phyloP scores from a whole-genome alignment of 768 basidiomycete species.

The Mycena alexandri region DNA sequence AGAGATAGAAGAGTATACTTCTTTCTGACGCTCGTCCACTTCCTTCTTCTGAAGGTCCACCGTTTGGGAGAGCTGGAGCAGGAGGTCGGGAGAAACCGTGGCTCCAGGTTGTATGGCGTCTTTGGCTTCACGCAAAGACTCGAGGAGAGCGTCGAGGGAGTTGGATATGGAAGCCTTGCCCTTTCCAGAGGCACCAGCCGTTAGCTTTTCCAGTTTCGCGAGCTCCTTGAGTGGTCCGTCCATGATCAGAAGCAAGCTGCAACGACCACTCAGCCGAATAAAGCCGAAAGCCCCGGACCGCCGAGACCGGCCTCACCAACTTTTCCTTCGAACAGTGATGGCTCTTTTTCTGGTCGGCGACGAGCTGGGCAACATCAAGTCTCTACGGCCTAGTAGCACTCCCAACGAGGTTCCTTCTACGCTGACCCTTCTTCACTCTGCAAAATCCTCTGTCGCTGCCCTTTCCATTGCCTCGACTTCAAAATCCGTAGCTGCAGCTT shows the following conservation, averaged over 20 bases:
- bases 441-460: constrained; percentile 50
- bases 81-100: constrained; percentile 58
- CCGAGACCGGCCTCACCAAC: too few relatives aligned
- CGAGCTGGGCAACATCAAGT: constrained; percentile 82
- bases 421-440: constrained; percentile 47
- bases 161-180: constrained; percentile 69
- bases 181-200: constrained; percentile 57
- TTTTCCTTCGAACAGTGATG: constrained; percentile 53
- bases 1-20: constrained; percentile 82
- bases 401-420: constrained; percentile 42
- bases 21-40: constrained; percentile 90
- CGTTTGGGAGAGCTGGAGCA: constrained; percentile 64
- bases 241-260: constrained; percentile 56
- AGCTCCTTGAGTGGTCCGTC: constrained; percentile 84
- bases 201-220: constrained; percentile 78
- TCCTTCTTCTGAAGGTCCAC: constrained; percentile 85
- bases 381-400: constrained; percentile 56
- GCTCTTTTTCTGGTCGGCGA: constrained; percentile 81
- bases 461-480: constrained; percentile 45
- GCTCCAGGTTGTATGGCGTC: constrained; percentile 60
- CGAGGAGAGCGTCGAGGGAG: constrained; percentile 75
- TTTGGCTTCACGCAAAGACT: constrained; percentile 68
- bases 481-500: constrained; percentile 69
- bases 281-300: too few relatives aligned
- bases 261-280: too few relatives aligned